phyloP scores from a whole-genome alignment of 495 filamentous ascomycete genomes.

The Annulohypoxylon bovei region DNA sequence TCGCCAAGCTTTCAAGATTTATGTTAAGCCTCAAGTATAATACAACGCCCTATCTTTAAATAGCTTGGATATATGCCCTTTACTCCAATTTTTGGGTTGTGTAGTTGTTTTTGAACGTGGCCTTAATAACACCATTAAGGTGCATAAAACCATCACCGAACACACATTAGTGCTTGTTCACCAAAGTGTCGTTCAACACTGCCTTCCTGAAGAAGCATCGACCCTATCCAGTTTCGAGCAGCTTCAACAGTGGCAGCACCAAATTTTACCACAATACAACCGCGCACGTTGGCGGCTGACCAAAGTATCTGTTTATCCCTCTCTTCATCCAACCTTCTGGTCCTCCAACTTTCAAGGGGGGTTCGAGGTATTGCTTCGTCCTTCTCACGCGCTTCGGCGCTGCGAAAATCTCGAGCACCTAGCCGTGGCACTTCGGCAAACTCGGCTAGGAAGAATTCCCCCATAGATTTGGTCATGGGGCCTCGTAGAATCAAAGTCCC shows the following conservation, averaged over 20 bases:
- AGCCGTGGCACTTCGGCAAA: constrained; percentile 82
- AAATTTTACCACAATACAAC: constrained; percentile 91
- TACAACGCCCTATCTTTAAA: background rate
- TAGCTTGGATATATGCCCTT: background rate
- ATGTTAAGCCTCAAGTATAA: background rate
- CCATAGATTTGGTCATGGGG: constrained; percentile 70
- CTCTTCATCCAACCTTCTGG: constrained; percentile 60
- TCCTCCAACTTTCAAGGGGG: constrained; percentile 55
- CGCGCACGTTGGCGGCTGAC: constrained; percentile 85
- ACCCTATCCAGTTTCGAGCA: constrained; percentile 60
- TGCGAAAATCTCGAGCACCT: constrained; percentile 81
- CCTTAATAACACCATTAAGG: background rate
- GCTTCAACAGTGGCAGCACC: constrained; percentile 62
- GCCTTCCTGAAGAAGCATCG: constrained; percentile 62
- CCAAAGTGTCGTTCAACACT: constrained; percentile 60
- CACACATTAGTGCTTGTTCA: constrained; percentile 62
- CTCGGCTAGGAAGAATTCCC: constrained; percentile 75
- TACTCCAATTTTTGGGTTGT: background rate
- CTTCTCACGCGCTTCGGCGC: constrained; percentile 50
- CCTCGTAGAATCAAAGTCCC: constrained; percentile 88
- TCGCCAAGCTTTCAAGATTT: background rate
- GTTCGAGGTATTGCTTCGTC: constrained; percentile 52
- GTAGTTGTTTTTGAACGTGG: background rate
- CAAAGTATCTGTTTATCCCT: constrained; percentile 72
- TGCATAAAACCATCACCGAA: constrained; percentile 44